phyloP scores from a whole-genome alignment of 2,329 filamentous ascomycete species.

The Alternaria sp. region DNA sequence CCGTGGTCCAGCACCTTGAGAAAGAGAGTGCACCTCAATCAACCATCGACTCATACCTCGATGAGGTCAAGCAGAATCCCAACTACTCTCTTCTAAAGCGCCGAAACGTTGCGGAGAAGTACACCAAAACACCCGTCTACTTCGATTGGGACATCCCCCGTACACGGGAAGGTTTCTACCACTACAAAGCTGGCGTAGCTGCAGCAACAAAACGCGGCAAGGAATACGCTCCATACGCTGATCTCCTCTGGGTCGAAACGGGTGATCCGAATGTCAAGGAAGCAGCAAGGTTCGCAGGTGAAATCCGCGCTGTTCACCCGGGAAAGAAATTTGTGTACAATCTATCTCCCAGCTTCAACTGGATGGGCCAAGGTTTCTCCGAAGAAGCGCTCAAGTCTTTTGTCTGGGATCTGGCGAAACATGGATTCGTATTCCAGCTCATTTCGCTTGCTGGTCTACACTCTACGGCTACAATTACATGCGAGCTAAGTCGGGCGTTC shows the following conservation, averaged over 20 bases:
- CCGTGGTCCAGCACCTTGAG: conserved; percentile 77
- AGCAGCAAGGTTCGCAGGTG: conserved; percentile 75
- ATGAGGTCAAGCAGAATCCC: conserved; percentile 68
- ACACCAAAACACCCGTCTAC: conserved; percentile 73
- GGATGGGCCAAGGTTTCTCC: conserved; percentile 94
- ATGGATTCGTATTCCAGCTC: conserved; percentile 76
- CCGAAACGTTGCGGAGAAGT: conserved; percentile 73
- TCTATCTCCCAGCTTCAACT: conserved; percentile 96
- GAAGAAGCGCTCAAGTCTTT: conserved; percentile 85
- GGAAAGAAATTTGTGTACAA: conserved; percentile 96
- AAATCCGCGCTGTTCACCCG: conserved; percentile 75
- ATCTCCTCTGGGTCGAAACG: conserved; percentile 97
- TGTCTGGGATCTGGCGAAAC: conserved; percentile 93
- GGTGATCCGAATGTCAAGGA: conserved; percentile 85
- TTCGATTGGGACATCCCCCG: conserved; percentile 94
- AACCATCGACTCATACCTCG: conserved; percentile 74
- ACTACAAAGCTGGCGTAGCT: conserved; percentile 82
- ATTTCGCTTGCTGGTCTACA: conserved; percentile 73
- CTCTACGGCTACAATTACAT: conserved; percentile 68
- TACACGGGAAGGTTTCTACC: conserved; percentile 93
- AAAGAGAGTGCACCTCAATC: conserved; percentile 69
- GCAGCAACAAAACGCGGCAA: conserved; percentile 94
- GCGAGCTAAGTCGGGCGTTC: conserved; percentile 82
- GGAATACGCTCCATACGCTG: conserved; percentile 89
- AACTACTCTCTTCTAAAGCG: conserved; percentile 82